phyloP scores from a whole-genome alignment of 305 asterid species.

The Solanum aculeatissimum region DNA sequence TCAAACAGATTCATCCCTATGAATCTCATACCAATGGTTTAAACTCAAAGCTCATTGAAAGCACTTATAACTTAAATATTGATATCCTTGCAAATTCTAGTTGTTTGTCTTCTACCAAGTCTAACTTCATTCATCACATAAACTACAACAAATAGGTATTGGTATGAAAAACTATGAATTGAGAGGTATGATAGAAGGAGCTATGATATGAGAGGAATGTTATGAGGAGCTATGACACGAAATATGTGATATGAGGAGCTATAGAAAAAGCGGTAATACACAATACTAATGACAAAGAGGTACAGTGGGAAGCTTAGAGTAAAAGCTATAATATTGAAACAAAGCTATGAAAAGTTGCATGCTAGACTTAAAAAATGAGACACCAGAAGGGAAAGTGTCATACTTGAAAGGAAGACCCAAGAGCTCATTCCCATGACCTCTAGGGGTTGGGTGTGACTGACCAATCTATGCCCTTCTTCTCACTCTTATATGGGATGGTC shows the following conservation, averaged over 20 bases:
- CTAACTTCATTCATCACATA: neutral
- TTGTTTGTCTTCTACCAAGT: neutral
- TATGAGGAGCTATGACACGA: neutral
- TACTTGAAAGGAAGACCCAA: neutral
- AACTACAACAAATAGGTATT: neutral
- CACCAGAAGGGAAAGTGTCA: neutral
- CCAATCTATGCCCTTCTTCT: neutral
- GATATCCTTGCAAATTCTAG: neutral
- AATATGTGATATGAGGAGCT: neutral
- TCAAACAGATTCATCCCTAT: neutral
- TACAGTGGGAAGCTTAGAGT: neutral
- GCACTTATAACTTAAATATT: neutral
- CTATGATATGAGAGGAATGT: neutral
- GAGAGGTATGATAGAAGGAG: neutral
- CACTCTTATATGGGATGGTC: neutral
- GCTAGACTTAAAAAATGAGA: neutral
- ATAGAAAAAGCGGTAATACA: neutral
- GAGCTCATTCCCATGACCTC: neutral
- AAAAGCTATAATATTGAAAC: neutral
- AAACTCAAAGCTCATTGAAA: neutral
- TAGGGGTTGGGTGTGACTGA: neutral
- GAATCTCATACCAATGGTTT: neutral
- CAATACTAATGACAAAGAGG: neutral
- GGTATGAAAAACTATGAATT: neutral
- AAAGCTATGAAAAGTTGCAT: neutral